phyloP scores from a whole-genome alignment of 768 basidiomycete genomes.

The Lyophyllum atratum region DNA sequence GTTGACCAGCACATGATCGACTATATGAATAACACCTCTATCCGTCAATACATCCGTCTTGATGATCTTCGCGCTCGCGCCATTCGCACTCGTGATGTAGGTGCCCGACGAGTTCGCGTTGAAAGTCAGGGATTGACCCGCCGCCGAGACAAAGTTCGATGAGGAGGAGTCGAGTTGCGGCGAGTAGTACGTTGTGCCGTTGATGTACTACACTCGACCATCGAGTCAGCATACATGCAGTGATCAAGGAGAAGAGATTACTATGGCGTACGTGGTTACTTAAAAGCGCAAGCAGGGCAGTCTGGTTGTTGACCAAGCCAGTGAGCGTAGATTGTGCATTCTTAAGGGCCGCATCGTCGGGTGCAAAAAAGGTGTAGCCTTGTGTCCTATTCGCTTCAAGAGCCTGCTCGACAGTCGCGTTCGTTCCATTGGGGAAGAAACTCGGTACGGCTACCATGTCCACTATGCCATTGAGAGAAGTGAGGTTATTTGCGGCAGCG shows the following conservation, averaged over 20 bases:
- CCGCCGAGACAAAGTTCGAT: conserved; percentile 47
- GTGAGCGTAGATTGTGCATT: conserved; percentile 33
- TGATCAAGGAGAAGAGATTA: background rate
- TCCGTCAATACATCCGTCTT: conserved; percentile 57
- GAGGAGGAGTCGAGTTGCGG: conserved; percentile 37
- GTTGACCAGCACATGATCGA: conserved; percentile 55
- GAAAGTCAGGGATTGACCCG: conserved; percentile 56
- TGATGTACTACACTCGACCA: conserved; percentile 51
- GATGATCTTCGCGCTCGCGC: conserved; percentile 51
- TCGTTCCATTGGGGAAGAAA: conserved; percentile 26
- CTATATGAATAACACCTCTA: conserved; percentile 73
- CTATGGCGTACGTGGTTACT: conserved; percentile 69
- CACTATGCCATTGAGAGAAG: conserved; percentile 35
- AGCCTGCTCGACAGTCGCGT: conserved; percentile 35
- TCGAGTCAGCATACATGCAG: background rate
- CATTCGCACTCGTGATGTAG: conserved; percentile 46
- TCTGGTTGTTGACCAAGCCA: conserved; percentile 42
- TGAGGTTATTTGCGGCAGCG: conserved; percentile 43
- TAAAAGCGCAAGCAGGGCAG: conserved; percentile 46
- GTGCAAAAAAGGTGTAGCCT: conserved; percentile 73
- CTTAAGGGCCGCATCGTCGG: conserved; percentile 51
- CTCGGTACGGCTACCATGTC: conserved; percentile 24
- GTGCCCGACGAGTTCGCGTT: conserved; percentile 55
- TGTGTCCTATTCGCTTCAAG: conserved; percentile 33
- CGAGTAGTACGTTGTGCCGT: conserved; percentile 70